Evolutionary conservation across 257 asterid genomes (phyloP), one percentile per base, ranked within the genome.

Genomic region (Gentiana macrophylla): DNA sequence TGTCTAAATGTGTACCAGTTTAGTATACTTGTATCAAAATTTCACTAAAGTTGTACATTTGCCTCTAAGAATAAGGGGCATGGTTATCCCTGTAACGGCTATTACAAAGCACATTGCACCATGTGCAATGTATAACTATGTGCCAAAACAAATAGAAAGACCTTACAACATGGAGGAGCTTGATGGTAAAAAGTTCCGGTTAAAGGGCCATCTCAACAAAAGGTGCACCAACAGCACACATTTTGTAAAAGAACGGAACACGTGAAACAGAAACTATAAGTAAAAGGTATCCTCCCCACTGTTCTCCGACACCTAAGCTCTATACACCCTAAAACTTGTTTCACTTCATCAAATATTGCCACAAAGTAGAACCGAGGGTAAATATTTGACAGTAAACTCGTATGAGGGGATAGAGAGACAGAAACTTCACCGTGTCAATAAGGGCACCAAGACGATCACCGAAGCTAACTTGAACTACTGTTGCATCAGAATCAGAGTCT

Each of bases 401-500:
- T 38, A 54, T 37, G 38, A 66, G 43, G 24, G 24, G 24, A 24
- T 24, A 56, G 51, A 33, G 52, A 13, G 49, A 35, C 52, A 46
- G 56, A 55, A 37, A 60, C 60, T 64, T 75, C 69, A 91, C 98
- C 74, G 98, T 87, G 75, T 91, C 97, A 67, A 83, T 75, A 49
- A 91, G 95, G 66, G 94, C 89, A 61, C 97, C 97, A 33, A 91
- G 92, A 53, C 98, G 98, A 81, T 91, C 97, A 47, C 98, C 98
- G 57, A 91, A 91, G 77, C 97, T 84, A 63, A 91, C 73, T 78
- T 91, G 84, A 65, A 87, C 97, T 24, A 80, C 76, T 41, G 98
- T 87, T 72, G 90, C 93, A 51, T 78, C 90, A 24, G 93, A 77
- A 65, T 79, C 86, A 67, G 91, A 70, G 67, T 87, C 95, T 77